A percentile compares a stretch with the other conserved stretches of the same genome.
Evolutionary conservation across 2,329 filamentous ascomycete genomes (phyloP).

Genomic region (Aspergillus sp.): DNA sequence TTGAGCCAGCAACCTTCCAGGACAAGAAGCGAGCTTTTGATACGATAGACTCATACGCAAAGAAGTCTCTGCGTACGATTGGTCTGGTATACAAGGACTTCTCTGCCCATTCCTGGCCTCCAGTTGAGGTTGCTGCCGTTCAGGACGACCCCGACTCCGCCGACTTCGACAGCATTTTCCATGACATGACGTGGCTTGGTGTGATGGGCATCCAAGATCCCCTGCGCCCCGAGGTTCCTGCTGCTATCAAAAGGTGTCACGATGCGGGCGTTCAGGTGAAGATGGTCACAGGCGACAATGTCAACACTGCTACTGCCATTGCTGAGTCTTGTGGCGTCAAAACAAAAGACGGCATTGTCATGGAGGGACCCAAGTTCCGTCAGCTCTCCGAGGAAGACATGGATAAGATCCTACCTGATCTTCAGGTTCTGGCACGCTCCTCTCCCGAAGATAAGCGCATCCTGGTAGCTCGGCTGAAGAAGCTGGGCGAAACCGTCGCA

Average conservation of each 20-base stretch:
- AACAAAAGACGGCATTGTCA: conserved; percentile 58
- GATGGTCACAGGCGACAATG: conserved; percentile 72
- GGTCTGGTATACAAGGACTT: conserved; percentile 74
- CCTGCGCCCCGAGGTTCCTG: conserved; percentile 65
- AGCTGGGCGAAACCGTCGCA: conserved; percentile 63
- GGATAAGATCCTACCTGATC: conserved; percentile 56
- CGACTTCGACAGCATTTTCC: conserved; percentile 67
- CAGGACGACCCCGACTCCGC: conserved; percentile 64
- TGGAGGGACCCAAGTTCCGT: conserved; percentile 69
- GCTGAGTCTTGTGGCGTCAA: conserved; percentile 72
- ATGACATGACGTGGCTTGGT: conserved; percentile 71
- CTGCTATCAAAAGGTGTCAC: conserved; percentile 67
- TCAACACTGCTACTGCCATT: conserved; percentile 71
- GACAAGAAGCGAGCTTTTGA: conserved; percentile 29
- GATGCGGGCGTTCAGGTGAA: conserved; percentile 69
- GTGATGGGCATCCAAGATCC: conserved; percentile 76
- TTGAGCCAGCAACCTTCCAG: conserved; percentile 23
- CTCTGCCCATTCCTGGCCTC: conserved; percentile 60
- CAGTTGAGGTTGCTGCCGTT: conserved; percentile 52
- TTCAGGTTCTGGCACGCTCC: conserved; percentile 65
- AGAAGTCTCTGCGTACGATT: conserved; percentile 70
- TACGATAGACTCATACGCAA: conserved; percentile 44
- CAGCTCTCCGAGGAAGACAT: conserved; percentile 61
- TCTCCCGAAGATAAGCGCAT: conserved; percentile 68
- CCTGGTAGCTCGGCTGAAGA: conserved; percentile 61